Evolutionary conservation across 2,329 filamentous ascomycete genomes (phyloP).

Genomic region (Plectosphaerella plurivora): DNA sequence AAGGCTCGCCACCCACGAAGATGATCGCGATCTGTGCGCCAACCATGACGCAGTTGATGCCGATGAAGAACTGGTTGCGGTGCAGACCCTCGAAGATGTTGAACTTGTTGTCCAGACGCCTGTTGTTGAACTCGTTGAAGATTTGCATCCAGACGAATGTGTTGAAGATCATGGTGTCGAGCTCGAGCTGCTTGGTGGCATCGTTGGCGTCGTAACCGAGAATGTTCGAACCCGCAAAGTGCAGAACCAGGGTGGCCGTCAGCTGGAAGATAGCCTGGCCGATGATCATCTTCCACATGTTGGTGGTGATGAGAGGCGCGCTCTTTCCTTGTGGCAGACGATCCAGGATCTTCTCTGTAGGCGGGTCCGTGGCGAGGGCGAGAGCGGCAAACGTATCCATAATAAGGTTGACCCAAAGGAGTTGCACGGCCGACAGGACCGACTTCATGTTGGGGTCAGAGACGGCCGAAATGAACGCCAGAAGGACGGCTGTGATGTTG

Average conservation of each 20-base stretch:
- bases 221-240: constrained; percentile 56
- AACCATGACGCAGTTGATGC: constrained; percentile 53
- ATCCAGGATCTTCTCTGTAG: constrained; percentile 51
- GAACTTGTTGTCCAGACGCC: constrained; percentile 58
- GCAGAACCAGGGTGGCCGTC: constrained; percentile 51
- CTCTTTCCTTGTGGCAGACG: constrained; percentile 55
- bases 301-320: constrained; percentile 67
- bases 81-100: constrained; percentile 56
- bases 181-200: constrained; percentile 33
- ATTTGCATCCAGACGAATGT: constrained; percentile 71
- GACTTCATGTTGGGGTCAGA: constrained; percentile 49
- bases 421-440: constrained; percentile 61
- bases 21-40: constrained; percentile 53
- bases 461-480: constrained; percentile 62
- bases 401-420: constrained; percentile 66
- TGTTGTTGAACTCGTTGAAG: constrained; percentile 65
- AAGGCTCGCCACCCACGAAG: constrained; percentile 51
- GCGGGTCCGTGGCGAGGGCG: constrained; percentile 60
- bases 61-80: constrained; percentile 53
- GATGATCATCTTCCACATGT: constrained; percentile 64
- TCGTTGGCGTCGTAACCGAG: constrained; percentile 42
- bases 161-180: constrained; percentile 64
- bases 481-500: constrained; percentile 63
- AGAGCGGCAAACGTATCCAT: constrained; percentile 67
- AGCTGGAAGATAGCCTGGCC: constrained; percentile 60